Evolutionary conservation across 805 yeast species (phyloP), one percentile per base, ranked within the genome.

Genomic region (Starmerella kuoi): DNA sequence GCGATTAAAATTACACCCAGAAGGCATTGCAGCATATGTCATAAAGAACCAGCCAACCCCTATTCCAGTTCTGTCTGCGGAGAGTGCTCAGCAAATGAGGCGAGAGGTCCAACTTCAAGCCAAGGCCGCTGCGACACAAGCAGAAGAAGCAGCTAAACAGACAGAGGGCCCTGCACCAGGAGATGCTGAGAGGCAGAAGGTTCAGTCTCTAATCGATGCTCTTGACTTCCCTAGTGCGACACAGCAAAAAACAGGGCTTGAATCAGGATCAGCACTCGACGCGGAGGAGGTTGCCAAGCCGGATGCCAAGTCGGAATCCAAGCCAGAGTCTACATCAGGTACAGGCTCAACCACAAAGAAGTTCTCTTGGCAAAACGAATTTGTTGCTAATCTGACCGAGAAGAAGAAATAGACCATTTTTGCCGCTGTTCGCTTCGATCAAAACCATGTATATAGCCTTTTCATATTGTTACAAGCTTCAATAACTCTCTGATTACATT

Each of bases 21-120:
- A 66, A 46, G 77, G 82, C 54, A 81, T 84, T 34, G 95, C 95
- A 3, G 70, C 74, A 17, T 86, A 84, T 55, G 68, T 84, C 19
- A 57, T 69, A 22, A 32, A 63, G 51, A 54, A 54, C 28, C 43
- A 50, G 45, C 54, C 55, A 6, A 45, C 52, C 23, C 48, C 51
- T 17, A 51, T 60, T 23, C 61, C 61, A 2, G 36, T 51, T 15
- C 40, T 48, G 27, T 18, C 41, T 6, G 40, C 38, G 7, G 30
- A 17, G 2, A 43, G 31, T 32, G 55, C 42, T 21, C 44, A 38
- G 42, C 25, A 18, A n/a, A 19, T 33, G 28, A 23, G 44, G 6
- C 21, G 23, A 8, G 47, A 35, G 25, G 31, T 38, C 3, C 48
- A 38, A 25, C n/a, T 11, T 18, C 26, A 15, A 12, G 46, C 43